These are phyloP conservation scores for Mentha longifolia DNA, from an alignment of 257 asterid genomes.

Conservation along the genomic window DNA sequence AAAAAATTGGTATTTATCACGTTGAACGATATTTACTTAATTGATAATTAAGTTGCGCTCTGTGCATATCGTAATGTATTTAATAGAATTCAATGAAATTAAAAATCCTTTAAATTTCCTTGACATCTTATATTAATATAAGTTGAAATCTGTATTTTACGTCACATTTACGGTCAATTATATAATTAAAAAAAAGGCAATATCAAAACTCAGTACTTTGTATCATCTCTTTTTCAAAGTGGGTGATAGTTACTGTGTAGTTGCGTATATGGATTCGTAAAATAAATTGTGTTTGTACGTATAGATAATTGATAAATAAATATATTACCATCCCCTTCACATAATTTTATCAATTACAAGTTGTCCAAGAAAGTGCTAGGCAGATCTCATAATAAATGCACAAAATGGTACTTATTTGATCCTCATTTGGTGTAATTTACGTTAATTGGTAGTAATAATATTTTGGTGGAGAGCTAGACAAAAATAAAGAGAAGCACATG, in stretches of 20 bases:
- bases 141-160: not conserved
- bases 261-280: not conserved
- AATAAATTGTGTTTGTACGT: not conserved
- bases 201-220: too few species aligned
- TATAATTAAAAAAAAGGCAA: not conserved
- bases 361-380: not conserved
- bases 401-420: not conserved
- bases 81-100: slow-evolving; percentile 21
- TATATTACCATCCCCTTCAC: not conserved
- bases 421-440: too few species aligned
- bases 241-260: not conserved
- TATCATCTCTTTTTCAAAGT: not conserved
- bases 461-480: not conserved
- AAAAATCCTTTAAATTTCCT: not conserved
- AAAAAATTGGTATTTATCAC: slow-evolving; percentile 20
- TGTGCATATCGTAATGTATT: not conserved
- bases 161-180: not conserved
- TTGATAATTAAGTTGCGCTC: not conserved
- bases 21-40: not conserved
- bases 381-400: not conserved
- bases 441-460: too few species aligned
- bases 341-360: not conserved
- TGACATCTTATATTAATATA: not conserved
- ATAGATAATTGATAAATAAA: not conserved
- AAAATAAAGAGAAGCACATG: slow-evolving; percentile 19